Percentiles rank a stretch among this genome's conserved stretches.
These are phyloP conservation scores for Vigna unguiculata DNA, from an alignment of 306 rosid genomes.

Conservation along the genomic window DNA sequence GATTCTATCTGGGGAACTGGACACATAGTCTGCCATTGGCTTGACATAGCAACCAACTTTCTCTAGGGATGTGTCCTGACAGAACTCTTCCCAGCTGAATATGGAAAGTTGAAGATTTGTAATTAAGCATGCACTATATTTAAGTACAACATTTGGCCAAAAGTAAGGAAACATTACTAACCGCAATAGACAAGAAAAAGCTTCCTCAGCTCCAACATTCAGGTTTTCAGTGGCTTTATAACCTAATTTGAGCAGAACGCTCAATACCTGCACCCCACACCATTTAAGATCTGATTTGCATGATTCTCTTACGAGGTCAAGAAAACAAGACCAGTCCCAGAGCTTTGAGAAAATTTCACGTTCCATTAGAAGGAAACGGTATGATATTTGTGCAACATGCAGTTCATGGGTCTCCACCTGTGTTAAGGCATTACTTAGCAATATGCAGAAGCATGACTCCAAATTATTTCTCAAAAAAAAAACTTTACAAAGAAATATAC, in stretches of 20 bases:
- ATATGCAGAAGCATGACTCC: constrained; percentile 13
- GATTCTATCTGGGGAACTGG: constrained; percentile 43
- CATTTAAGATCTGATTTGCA: constrained; percentile 61
- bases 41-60: constrained; percentile 65
- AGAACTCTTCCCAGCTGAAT: constrained; percentile 87
- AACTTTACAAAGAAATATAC: constrained; percentile 22
- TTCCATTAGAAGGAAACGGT: constrained; percentile 67
- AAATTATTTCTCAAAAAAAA: constrained; percentile 21
- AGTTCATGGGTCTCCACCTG: constrained; percentile 54
- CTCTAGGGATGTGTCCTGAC: constrained; percentile 78
- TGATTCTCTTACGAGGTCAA: constrained; percentile 54
- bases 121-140: constrained; percentile 28
- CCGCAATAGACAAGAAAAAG: constrained; percentile 70
- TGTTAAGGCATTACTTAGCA: constrained; percentile 1
- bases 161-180: constrained; percentile 48
- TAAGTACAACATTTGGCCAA: constrained; percentile 24
- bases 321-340: constrained; percentile 88
- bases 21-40: constrained; percentile 42
- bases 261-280: constrained; percentile 68
- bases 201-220: constrained; percentile 58
- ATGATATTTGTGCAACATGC: constrained; percentile 66
- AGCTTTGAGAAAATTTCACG: constrained; percentile 65
- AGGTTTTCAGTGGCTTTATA: constrained; percentile 53
- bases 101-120: constrained; percentile 42
- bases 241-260: constrained; percentile 64